Evolutionary conservation across 2,329 filamentous ascomycete species (phyloP).

Genomic region (Chaetoscypha palmicola): DNA sequence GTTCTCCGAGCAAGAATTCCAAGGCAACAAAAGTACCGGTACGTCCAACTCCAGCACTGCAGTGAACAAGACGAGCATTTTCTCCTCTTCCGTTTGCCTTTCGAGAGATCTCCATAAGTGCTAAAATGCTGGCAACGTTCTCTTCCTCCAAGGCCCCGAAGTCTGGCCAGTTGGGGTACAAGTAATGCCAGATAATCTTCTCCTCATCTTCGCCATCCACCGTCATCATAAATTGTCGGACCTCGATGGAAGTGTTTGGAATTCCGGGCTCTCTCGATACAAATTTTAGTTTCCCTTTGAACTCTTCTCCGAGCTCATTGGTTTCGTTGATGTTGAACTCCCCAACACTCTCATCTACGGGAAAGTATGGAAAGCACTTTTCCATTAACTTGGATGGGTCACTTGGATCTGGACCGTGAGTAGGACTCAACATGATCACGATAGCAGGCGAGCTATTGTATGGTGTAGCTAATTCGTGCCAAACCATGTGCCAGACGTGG

Average conservation of each 20-base stretch:
- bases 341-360: constrained; percentile 45
- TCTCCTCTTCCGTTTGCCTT: constrained; percentile 46
- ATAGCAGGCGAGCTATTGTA: constrained; percentile 61
- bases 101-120: constrained; percentile 61
- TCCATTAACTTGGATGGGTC: constrained; percentile 46
- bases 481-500: constrained; percentile 95
- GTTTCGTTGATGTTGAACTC: constrained; percentile 52
- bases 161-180: constrained; percentile 86
- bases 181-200: constrained; percentile 71
- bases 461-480: constrained; percentile 52
- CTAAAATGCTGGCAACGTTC: constrained; percentile 61
- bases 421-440: constrained; percentile 91
- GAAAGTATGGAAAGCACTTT: constrained; percentile 91
- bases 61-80: constrained; percentile 77
- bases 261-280: constrained; percentile 38
- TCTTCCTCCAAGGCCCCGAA: constrained; percentile 71
- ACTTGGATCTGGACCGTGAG: constrained; percentile 44
- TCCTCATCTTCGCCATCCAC: constrained; percentile 39
- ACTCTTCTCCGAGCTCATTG: constrained; percentile 58
- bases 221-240: constrained; percentile 63
- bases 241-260: constrained; percentile 59
- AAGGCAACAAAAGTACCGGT: constrained; percentile 94
- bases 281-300: constrained; percentile 62
- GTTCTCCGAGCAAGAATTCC: constrained; percentile 81
- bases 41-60: constrained; percentile 87